Evolutionary conservation across 352 stramenopile genomes (phyloP).

Genomic region (Thraustochytrium sp.): DNA sequence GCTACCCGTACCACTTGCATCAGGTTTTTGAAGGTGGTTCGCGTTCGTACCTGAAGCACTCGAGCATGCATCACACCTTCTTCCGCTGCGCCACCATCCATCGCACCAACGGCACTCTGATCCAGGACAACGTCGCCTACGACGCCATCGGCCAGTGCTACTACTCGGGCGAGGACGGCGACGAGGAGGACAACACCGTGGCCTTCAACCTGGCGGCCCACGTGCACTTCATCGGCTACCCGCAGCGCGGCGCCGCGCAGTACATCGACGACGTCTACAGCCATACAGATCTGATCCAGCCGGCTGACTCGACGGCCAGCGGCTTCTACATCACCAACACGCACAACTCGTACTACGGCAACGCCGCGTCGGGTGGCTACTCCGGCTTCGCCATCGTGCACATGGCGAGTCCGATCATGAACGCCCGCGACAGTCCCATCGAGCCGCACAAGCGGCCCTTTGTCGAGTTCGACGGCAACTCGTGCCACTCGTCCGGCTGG

Average conservation of each 20-base stretch:
- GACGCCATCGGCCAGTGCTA: constrained; percentile 55
- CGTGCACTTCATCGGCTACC: constrained; percentile 51
- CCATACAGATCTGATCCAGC: constrained; percentile 42
- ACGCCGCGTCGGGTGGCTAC: constrained; percentile 55
- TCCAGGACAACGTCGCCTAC: constrained; percentile 55
- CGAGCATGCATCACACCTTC: constrained; percentile 50
- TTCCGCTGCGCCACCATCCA: constrained; percentile 54
- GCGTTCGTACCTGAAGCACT: constrained; percentile 50
- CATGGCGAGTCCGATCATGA: constrained; percentile 47
- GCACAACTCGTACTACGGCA: constrained; percentile 54
- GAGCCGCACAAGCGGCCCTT: background rate
- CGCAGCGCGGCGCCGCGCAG: background rate
- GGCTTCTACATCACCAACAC: constrained; percentile 57
- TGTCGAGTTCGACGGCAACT: constrained; percentile 43
- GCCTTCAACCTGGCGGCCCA: constrained; percentile 55
- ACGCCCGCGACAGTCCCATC: background rate
- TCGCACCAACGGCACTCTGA: constrained; percentile 48
- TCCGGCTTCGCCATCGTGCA: constrained; percentile 52
- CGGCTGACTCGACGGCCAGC: constrained; percentile 54
- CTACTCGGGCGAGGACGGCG: constrained; percentile 54
- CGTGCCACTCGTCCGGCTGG: background rate
- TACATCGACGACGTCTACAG: background rate
- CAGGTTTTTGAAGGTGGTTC: constrained; percentile 44
- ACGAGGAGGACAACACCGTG: constrained; percentile 55
- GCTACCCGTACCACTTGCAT: constrained; percentile 56